These are phyloP conservation scores for Alternaria novae-zelandiae DNA, from an alignment of 2,329 filamentous ascomycete genomes.

Conservation along the genomic window DNA sequence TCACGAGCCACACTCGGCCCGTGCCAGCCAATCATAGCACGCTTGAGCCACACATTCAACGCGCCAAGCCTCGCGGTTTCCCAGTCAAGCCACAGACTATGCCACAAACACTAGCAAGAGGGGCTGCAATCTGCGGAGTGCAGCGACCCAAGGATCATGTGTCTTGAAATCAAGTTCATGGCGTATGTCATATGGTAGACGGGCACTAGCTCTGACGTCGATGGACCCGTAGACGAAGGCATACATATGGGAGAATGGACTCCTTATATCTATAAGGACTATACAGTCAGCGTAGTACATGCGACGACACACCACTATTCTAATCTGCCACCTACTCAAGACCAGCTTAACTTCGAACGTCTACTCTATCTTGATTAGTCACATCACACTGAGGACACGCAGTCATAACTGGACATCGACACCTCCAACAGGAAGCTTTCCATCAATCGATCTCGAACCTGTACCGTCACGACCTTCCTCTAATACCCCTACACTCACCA, in stretches of 20 bases:
- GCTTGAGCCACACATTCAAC: not conserved
- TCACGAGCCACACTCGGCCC: not conserved
- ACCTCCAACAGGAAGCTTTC: no score
- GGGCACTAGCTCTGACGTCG: not conserved
- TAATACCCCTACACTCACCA: no score
- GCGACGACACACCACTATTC: not conserved
- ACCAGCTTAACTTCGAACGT: not conserved
- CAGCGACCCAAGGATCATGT: not conserved
- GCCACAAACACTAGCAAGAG: not conserved
- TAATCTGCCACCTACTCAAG: not conserved
- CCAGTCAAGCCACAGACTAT: not conserved
- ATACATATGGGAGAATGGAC: not conserved
- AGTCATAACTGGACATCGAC: not conserved
- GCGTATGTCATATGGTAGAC: not conserved
- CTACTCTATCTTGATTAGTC: not conserved
- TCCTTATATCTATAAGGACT: not conserved
- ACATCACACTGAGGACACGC: not conserved
- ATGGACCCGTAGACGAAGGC: not conserved
- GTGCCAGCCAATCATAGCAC: not conserved
- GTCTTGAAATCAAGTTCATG: not conserved
- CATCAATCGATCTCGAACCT: no score
- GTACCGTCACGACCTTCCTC: no score
- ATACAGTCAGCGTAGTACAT: not conserved
- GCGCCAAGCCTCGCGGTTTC: not conserved
- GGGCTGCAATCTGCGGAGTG: not conserved